Conservation (phyloP, 495 filamentous ascomycete genomes). For the Xylaria venustula region DNA sequence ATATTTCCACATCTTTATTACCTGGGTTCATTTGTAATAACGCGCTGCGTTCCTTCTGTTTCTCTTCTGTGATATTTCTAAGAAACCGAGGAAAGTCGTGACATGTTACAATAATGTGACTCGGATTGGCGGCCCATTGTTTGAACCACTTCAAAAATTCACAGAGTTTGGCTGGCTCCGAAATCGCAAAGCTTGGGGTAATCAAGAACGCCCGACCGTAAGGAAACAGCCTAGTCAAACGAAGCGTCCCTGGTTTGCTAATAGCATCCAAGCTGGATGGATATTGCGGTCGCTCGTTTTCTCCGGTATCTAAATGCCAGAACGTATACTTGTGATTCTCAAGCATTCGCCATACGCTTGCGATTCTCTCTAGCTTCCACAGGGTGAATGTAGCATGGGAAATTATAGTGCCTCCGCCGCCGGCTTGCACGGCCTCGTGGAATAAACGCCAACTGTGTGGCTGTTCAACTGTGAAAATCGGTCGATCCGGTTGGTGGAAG, state of each 20-base stretch:
- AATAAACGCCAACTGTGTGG: conserved; percentile 24
- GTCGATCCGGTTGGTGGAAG: conserved; percentile 23
- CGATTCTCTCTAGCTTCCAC: conserved; percentile 15
- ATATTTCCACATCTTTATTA: conserved; percentile 13
- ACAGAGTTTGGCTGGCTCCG: conserved; percentile 47
- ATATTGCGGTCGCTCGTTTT: conserved; percentile 23
- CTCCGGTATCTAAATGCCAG: conserved; percentile 26
- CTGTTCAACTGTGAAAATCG: conserved; percentile 26
- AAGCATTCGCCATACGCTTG: conserved; percentile 15
- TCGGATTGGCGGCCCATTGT: conserved; percentile 21
- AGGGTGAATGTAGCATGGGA: conserved; percentile 25
- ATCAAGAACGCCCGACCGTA: conserved; percentile 57
- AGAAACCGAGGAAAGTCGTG: conserved; percentile 44
- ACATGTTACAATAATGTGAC: conserved; percentile 29
- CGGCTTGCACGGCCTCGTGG: conserved; percentile 25
- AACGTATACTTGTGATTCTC: conserved; percentile 26
- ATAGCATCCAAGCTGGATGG: conserved; percentile 17
- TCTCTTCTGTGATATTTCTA: conserved; percentile 37
- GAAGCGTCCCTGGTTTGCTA: conserved; percentile 29
- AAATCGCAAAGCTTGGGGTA: conserved; percentile 61
- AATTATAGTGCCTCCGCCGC: conserved; percentile 27
- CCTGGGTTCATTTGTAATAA: conserved; percentile 13
- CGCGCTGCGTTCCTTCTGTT: conserved; percentile 30
- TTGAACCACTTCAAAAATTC: conserved; percentile 60
- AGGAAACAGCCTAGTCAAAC: conserved; percentile 56